Evolutionary conservation across 192 early-diverging fungal species (phyloP).

Genomic region (Chytriomyces sp.): DNA sequence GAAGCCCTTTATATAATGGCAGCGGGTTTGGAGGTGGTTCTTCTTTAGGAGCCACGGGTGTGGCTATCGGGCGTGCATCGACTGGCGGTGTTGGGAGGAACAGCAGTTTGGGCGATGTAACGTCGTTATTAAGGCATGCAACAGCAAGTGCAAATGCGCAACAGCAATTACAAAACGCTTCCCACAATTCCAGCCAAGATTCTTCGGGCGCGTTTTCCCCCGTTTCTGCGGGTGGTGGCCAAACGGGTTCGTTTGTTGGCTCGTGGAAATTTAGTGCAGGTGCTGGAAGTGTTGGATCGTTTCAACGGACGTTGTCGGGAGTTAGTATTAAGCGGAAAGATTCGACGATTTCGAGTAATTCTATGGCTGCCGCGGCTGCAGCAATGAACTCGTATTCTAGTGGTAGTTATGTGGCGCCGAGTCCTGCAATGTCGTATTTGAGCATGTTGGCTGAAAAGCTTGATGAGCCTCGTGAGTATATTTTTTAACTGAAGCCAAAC

Average conservation of each 20-base stretch:
- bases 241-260: background rate
- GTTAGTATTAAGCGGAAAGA: slow-evolving; percentile 18
- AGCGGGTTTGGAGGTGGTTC: no score
- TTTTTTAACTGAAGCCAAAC: background rate
- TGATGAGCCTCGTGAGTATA: slow-evolving; percentile 13
- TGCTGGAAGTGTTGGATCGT: slow-evolving; percentile 14
- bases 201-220: background rate
- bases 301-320: slow-evolving; percentile 20
- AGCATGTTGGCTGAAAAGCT: slow-evolving; percentile 31
- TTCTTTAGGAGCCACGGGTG: no score
- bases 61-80: no score
- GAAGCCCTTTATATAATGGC: no score
- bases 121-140: background rate
- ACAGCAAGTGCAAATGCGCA: background rate
- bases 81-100: background rate
- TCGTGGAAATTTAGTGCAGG: slow-evolving; percentile 4
- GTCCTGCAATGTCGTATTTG: slow-evolving; percentile 32
- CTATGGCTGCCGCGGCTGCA: background rate
- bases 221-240: background rate
- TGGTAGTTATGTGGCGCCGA: slow-evolving; percentile 14
- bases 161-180: background rate
- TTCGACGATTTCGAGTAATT: background rate
- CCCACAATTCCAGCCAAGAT: background rate
- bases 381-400: background rate
- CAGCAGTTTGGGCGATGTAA: slow-evolving; percentile 19